These are phyloP conservation scores for Smittium mucronatum DNA, from an alignment of 371 early-diverging fungal species.

Conservation along the genomic window DNA sequence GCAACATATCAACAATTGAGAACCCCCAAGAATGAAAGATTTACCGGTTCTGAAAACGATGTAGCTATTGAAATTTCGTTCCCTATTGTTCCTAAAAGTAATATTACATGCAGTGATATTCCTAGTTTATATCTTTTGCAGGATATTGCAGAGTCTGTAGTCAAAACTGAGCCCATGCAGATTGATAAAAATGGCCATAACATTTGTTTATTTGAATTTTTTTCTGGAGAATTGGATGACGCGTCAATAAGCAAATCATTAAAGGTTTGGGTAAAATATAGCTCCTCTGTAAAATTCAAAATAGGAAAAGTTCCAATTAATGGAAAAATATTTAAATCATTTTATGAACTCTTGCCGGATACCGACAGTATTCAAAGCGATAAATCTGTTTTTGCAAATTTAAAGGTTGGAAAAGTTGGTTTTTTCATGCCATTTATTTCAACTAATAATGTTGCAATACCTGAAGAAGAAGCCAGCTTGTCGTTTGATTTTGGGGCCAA, in stretches of 20 bases:
- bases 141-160: no score
- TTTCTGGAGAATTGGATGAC: no score
- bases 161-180: no score
- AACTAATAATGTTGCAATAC: not conserved
- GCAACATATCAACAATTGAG: not conserved
- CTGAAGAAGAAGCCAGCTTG: not conserved
- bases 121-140: no score
- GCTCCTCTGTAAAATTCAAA: no score
- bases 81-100: not conserved
- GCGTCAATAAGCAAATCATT: no score
- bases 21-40: not conserved
- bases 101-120: no score
- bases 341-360: not conserved
- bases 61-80: not conserved
- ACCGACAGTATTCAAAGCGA: not conserved
- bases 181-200: no score
- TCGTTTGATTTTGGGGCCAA: not conserved
- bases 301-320: not conserved
- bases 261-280: no score
- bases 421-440: not conserved
- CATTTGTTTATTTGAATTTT: no score
- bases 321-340: not conserved
- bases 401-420: not conserved
- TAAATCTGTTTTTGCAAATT: not conserved
- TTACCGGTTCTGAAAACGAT: not conserved